Conservation (phyloP, 1,139 yeast species). For the Kazachstania sp. region DNA sequence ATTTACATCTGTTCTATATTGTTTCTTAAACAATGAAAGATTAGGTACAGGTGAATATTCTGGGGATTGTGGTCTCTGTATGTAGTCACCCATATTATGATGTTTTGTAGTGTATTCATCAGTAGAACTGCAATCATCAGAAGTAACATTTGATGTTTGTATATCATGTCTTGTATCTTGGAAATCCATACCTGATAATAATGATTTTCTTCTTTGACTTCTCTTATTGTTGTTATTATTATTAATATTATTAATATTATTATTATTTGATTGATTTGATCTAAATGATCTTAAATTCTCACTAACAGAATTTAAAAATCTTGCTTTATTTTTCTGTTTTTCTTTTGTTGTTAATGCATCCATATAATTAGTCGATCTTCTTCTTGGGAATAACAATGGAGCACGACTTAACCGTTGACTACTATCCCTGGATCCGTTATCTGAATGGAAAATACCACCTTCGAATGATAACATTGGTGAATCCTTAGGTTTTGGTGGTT, state of each 20-base stretch:
- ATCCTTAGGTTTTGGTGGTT: constrained; percentile 24
- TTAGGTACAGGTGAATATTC: background rate
- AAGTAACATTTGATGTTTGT: constrained; percentile 8
- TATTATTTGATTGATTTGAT: background rate
- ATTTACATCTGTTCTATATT: constrained; percentile 5
- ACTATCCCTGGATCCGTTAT: background rate
- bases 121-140: background rate
- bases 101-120: background rate
- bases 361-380: constrained; percentile 19
- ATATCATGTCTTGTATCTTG: constrained; percentile 15
- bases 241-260: too few species aligned
- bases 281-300: background rate
- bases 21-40: constrained; percentile 1
- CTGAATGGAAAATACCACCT: constrained; percentile 7
- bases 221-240: too few species aligned
- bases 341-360: constrained; percentile 16
- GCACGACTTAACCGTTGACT: background rate
- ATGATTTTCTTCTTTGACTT: constrained; percentile 3
- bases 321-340: background rate
- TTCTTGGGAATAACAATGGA: constrained; percentile 9
- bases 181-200: constrained; percentile 10
- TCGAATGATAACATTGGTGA: constrained; percentile 11
- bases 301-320: background rate
- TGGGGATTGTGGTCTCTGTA: constrained; percentile 1
- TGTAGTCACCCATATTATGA: constrained; percentile 14